Base-by-base conservation (phyloP, 2,329 filamentous ascomycete species). In the Parascedosporium putredinis region DNA sequence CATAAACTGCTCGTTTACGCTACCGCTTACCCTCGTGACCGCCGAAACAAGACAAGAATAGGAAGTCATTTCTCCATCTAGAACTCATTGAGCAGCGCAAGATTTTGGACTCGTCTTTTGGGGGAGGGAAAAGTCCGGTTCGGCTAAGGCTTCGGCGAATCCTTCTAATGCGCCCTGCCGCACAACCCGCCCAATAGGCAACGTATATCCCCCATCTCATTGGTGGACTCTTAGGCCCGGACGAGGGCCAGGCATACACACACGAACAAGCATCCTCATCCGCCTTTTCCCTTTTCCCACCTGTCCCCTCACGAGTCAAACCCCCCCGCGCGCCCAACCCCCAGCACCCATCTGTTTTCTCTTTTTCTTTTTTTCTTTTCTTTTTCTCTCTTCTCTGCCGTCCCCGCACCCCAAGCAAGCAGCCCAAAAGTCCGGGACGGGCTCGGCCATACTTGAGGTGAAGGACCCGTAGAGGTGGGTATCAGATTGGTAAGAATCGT, bases 101-200 rank as follows among this genome's bases (percentile, higher is more conserved):
- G 20, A 42, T 5, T 24, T 42, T 20, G 20, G 16, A 16, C 4
- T 16, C 18, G n/a, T n/a, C n/a, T 20, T 8, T 16, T 18, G n/a
- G 16, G 33, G 12, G 18, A 42, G 2, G 16, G n/a, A 4, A 7
- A 23, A 42, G 14, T 42, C 38, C 20, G 38, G 38, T 42, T 42
- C 38, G 38, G 38, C 38, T 42, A 42, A 42, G 36, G 27, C 27
- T 12, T 7, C 7, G 12, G 38, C 38, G 38, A 42, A 42, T 42
- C 38, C 38, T 42, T 42, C 38, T 10, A 42, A 42, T 42, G 38
- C 38, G 38, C 38, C 38, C 20, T 42, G 38, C 38, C 38, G 38
- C 38, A 24, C 23, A 20, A 20, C 38, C 38, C 38, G 23, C 38
- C 16, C 20, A 42, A n/a, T n/a, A n/a, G n/a, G n/a, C n/a, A n/a